Conservation (phyloP, 352 stramenopile genomes). For the Plasmopara muralis region DNA sequence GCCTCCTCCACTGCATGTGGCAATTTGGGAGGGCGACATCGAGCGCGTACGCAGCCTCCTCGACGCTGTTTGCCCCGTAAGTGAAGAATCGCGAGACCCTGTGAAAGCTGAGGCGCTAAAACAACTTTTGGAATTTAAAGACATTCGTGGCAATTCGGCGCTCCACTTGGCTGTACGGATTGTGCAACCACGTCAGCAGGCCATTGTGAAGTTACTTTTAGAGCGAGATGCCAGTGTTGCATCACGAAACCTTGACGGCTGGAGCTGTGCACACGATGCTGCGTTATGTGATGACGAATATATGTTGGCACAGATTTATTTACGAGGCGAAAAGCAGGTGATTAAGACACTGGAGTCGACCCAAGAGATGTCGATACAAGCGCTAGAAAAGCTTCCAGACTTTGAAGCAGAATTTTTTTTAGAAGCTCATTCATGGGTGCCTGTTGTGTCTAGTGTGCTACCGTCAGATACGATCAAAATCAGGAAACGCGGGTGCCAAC, state of each 20-base stretch:
- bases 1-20: conserved; percentile 47
- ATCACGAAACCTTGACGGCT: conserved; percentile 40
- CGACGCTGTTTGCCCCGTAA: conserved; percentile 10
- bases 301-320: conserved; percentile 60
- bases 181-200: conserved; percentile 50
- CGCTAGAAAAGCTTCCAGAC: conserved; percentile 61
- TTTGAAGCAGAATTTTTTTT: conserved; percentile 80
- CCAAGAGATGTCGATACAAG: conserved; percentile 52
- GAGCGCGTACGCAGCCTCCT: conserved; percentile 31
- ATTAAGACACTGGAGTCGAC: conserved; percentile 34
- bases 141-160: conserved; percentile 58
- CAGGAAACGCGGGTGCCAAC: conserved; percentile 57
- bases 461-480: conserved; percentile 70
- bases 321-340: conserved; percentile 56
- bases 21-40: conserved; percentile 62
- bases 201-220: conserved; percentile 55
- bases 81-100: conserved; percentile 6
- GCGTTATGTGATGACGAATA: conserved; percentile 72
- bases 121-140: conserved; percentile 45
- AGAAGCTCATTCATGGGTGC: conserved; percentile 75
- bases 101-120: conserved; percentile 16
- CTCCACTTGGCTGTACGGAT: conserved; percentile 68
- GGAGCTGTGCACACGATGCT: conserved; percentile 72
- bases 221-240: conserved; percentile 30
- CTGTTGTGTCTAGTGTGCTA: conserved; percentile 69